A percentile compares a stretch with the other conserved stretches of the same genome.
phyloP scores from a whole-genome alignment of 352 stramenopile species.

The Phytophthora sansomeana region DNA sequence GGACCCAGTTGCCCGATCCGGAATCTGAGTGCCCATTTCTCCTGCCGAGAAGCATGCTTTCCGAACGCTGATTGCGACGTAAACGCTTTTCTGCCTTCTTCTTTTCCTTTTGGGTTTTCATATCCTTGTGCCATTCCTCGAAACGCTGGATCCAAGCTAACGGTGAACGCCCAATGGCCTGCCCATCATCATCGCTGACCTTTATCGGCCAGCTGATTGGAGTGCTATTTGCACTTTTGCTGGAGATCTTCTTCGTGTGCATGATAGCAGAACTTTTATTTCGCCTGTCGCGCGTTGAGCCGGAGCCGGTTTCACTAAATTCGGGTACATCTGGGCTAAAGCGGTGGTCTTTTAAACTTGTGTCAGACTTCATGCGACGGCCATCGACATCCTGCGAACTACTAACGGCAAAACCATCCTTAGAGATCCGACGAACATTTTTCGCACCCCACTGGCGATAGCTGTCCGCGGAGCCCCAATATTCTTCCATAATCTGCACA shows the following conservation, averaged over 20 bases:
- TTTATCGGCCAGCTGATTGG: slow-evolving; percentile 15
- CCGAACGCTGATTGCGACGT: slow-evolving; percentile 52
- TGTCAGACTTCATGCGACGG: slow-evolving; percentile 50
- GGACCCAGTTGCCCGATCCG: slow-evolving; percentile 17
- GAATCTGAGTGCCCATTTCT: slow-evolving; percentile 28
- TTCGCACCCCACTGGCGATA: slow-evolving; percentile 65
- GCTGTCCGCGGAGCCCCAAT: slow-evolving; percentile 75
- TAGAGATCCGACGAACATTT: slow-evolving; percentile 56
- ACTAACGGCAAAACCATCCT: slow-evolving; percentile 30
- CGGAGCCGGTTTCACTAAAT: slow-evolving; percentile 27
- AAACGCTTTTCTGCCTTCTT: slow-evolving; percentile 79
- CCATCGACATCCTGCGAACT: slow-evolving; percentile 48
- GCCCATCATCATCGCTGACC: slow-evolving; percentile 48
- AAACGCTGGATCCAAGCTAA: slow-evolving; percentile 83
- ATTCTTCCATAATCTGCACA: slow-evolving; percentile 47
- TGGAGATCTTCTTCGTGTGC: slow-evolving; percentile 40
- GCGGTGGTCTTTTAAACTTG: slow-evolving; percentile 25
- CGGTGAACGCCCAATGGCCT: slow-evolving; percentile 60
- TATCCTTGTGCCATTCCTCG: slow-evolving; percentile 83
- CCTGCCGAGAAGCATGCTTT: slow-evolving; percentile 33
- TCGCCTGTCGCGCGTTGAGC: slow-evolving; percentile 49
- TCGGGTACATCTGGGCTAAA: slow-evolving; percentile 14
- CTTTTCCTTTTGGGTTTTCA: slow-evolving; percentile 81
- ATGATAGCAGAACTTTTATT: slow-evolving; percentile 81
- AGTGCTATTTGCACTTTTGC: slow-evolving; percentile 30